Evolutionary conservation across 495 filamentous ascomycete genomes (phyloP).

Genomic region (Penicillium ochrochloron): DNA sequence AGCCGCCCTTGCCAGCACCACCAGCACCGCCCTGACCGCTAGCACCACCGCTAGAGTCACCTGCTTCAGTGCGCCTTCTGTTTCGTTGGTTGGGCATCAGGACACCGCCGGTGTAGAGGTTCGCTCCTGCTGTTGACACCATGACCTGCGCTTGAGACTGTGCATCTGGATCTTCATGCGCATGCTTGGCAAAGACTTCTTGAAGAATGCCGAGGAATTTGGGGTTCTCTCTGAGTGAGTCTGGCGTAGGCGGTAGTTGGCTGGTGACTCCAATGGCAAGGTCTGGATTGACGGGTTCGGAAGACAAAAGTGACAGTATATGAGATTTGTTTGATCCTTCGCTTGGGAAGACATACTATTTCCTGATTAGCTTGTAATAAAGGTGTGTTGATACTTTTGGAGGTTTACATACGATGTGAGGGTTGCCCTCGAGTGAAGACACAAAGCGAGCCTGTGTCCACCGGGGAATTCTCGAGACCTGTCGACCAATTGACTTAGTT

Average conservation of each 20-base stretch:
- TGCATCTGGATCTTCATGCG: conserved; percentile 70
- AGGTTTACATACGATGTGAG: conserved; percentile 54
- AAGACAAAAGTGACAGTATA: conserved; percentile 77
- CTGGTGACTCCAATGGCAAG: conserved; percentile 79
- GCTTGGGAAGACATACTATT: conserved; percentile 73
- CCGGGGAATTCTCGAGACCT: conserved; percentile 21
- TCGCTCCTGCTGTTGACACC: conserved; percentile 75
- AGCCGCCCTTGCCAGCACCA: conserved; percentile 81
- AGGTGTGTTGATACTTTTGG: neutral
- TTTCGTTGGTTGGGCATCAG: conserved; percentile 57
- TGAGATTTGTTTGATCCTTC: conserved; percentile 46
- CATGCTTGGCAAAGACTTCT: conserved; percentile 70
- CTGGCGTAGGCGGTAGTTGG: conserved; percentile 73
- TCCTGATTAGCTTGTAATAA: conserved; percentile 24
- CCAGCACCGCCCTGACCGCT: conserved; percentile 83
- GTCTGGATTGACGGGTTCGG: conserved; percentile 65
- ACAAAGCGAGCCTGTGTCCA: conserved; percentile 44
- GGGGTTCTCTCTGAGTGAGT: conserved; percentile 76
- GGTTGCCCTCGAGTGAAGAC: conserved; percentile 59
- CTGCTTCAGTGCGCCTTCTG: conserved; percentile 46
- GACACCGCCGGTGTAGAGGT: conserved; percentile 66
- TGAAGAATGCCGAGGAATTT: conserved; percentile 77
- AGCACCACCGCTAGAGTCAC: conserved; percentile 72
- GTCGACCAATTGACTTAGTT: conserved; percentile 26
- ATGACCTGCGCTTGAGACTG: conserved; percentile 78